Evolutionary conservation across 2,329 filamentous ascomycete genomes (phyloP), one percentile per base, ranked within the genome.

Genomic region (Colletotrichum lini): DNA sequence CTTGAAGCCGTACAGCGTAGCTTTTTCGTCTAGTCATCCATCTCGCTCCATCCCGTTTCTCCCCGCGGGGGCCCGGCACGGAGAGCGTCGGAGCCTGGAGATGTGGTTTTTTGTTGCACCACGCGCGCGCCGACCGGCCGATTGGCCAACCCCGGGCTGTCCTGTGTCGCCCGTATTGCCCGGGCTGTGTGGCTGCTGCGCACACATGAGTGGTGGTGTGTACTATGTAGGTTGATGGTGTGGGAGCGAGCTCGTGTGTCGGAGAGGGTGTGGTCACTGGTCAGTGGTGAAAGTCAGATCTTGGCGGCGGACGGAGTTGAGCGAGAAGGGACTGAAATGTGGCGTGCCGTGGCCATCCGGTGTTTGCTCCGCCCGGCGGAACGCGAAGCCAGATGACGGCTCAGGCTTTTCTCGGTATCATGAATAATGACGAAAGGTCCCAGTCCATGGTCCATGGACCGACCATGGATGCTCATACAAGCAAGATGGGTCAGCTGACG

Each of bases 341-440:
- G 68, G 68, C 64, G 64, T 67, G 63, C 56, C 50, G 49, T 70
- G 62, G 49, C n/a, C 35, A 56, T 47, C 67, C 57, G 57, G 64
- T 58, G 35, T 68, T 35, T 53, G 65, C 65, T 72, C 69, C 69
- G 69, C 69, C 65, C 45, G 64, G 64, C 65, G 65, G 69, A 64
- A 72, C n/a, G 15, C 40, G 47, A 52, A 52, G 59, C 2, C 45
- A 61, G 44, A n/a, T 8, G 13, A 15, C 13, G 59, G 47, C 47
- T 38, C 47, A 35, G 18, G n/a, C 47, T 62, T 44, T 23, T 15
- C 38, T 44, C n/a, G 59, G 59, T 50, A 38, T 53, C 35, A 16
- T n/a, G 35, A 62, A 40, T 18, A n/a, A 42, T 6, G 35, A 2
- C 8, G 42, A 5, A 12, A 23, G 23, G 57, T 49, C 23, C 44